Percentiles rank a stretch among this genome's conserved stretches.
Conservation (phyloP, 2,329 filamentous ascomycete genomes). For the Canariomyces notabilis region DNA sequence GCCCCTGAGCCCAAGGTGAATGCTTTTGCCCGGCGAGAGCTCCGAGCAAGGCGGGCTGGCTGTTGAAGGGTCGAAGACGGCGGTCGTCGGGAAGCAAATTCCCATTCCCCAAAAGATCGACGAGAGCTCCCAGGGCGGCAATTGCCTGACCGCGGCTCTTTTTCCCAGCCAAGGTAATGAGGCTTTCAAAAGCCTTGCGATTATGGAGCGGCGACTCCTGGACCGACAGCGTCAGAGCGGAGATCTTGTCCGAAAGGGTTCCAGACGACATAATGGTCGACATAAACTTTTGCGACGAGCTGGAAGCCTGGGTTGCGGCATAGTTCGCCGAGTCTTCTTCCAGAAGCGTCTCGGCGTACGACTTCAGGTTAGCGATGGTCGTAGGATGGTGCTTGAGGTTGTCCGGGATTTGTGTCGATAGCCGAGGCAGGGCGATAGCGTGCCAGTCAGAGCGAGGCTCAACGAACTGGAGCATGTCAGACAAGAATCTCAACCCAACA, state of each 20-base stretch:
- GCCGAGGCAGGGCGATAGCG: conserved; percentile 37
- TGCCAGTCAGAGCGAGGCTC: conserved; percentile 57
- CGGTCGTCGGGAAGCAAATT: conserved; percentile 77
- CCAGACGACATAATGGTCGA: conserved; percentile 95
- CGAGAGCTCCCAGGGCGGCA: conserved; percentile 84
- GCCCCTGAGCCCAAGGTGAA: conserved; percentile 60
- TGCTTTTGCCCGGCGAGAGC: conserved; percentile 59
- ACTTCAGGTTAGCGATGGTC: conserved; percentile 50
- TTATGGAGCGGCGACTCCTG: conserved; percentile 97
- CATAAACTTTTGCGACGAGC: conserved; percentile 91
- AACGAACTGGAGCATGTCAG: conserved; percentile 40
- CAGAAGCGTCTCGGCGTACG: conserved; percentile 69
- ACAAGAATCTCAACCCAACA: neutral
- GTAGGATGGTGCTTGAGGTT: conserved; percentile 39
- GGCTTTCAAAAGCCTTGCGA: conserved; percentile 77
- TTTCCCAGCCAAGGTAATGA: conserved; percentile 81
- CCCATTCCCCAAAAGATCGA: conserved; percentile 89
- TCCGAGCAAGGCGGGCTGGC: conserved; percentile 70
- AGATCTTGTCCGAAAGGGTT: conserved; percentile 94
- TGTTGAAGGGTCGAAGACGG: conserved; percentile 72
- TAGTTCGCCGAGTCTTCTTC: conserved; percentile 76
- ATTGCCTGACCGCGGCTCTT: conserved; percentile 90
- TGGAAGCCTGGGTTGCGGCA: conserved; percentile 65
- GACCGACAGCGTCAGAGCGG: conserved; percentile 85
- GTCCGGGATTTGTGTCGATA: conserved; percentile 43